These are phyloP conservation scores for Ajuga chamaepitys DNA, from an alignment of 257 asterid genomes.

Conservation along the genomic window DNA sequence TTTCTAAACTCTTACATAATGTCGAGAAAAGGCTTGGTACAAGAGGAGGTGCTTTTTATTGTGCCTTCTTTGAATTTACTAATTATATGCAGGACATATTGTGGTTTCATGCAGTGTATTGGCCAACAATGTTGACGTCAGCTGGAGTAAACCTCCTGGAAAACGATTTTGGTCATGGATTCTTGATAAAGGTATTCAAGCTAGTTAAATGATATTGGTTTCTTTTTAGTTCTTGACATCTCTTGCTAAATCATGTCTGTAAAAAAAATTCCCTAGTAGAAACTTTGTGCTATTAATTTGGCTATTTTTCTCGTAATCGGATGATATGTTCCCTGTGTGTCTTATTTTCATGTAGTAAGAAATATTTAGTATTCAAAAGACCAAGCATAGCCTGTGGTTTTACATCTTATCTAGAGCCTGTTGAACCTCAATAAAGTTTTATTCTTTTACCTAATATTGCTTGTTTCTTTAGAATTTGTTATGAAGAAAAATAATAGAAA, in stretches of 20 bases:
- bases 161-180: slow-evolving; percentile 96
- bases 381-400: neutral
- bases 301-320: neutral
- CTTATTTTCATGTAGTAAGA: too few relatives aligned
- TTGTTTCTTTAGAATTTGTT: neutral
- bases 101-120: slow-evolving; percentile 96
- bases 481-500: neutral
- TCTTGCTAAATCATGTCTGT: too few relatives aligned
- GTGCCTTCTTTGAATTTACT: slow-evolving; percentile 4
- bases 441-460: neutral
- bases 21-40: slow-evolving; percentile 97
- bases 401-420: neutral
- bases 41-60: slow-evolving; percentile 73
- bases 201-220: too few relatives aligned
- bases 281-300: neutral
- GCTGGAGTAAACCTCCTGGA: slow-evolving; percentile 83
- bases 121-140: slow-evolving; percentile 99
- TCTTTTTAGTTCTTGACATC: too few relatives aligned
- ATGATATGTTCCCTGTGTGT: too few relatives aligned
- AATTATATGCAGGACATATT: slow-evolving; percentile 81
- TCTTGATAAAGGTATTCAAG: slow-evolving; percentile 94
- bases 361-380: neutral
- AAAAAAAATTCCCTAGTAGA: neutral
- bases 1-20: slow-evolving; percentile 80
- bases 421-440: too few relatives aligned